A percentile compares a stretch with the other conserved stretches of the same genome.
Evolutionary conservation across 352 stramenopile genomes (phyloP).

Genomic region (Plasmopara muralis): DNA sequence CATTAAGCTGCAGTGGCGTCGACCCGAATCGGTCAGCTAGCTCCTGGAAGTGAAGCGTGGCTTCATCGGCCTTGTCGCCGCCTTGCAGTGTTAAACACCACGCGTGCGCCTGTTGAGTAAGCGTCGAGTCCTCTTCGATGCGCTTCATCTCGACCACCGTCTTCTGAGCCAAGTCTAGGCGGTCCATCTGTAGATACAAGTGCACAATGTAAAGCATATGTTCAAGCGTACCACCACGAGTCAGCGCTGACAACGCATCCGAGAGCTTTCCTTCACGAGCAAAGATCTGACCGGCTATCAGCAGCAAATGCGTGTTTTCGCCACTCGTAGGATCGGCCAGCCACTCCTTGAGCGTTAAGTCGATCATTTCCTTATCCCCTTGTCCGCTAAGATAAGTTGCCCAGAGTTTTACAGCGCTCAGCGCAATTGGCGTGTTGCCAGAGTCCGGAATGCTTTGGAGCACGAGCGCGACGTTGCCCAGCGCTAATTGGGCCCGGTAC

Average conservation of each 20-base stretch:
- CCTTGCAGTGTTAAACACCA: slow-evolving; percentile 85
- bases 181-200: slow-evolving; percentile 91
- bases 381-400: slow-evolving; percentile 73
- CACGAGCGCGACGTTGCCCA: slow-evolving; percentile 88
- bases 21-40: slow-evolving; percentile 93
- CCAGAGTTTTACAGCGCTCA: slow-evolving; percentile 84
- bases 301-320: slow-evolving; percentile 88
- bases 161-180: slow-evolving; percentile 89
- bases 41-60: slow-evolving; percentile 89
- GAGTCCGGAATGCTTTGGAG: slow-evolving; percentile 77
- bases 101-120: slow-evolving; percentile 90
- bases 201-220: slow-evolving; percentile 86
- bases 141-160: slow-evolving; percentile 85
- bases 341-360: slow-evolving; percentile 89
- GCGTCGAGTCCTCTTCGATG: slow-evolving; percentile 94
- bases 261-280: slow-evolving; percentile 88
- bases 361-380: slow-evolving; percentile 81
- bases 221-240: slow-evolving; percentile 88
- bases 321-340: slow-evolving; percentile 68
- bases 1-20: slow-evolving; percentile 89
- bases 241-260: slow-evolving; percentile 91
- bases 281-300: slow-evolving; percentile 93
- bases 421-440: slow-evolving; percentile 55
- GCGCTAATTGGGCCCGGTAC: slow-evolving; percentile 84
- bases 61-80: slow-evolving; percentile 82